These are phyloP conservation scores for Basipetospora chlamydospora DNA, from an alignment of 2,329 filamentous ascomycete genomes.

Conservation along the genomic window DNA sequence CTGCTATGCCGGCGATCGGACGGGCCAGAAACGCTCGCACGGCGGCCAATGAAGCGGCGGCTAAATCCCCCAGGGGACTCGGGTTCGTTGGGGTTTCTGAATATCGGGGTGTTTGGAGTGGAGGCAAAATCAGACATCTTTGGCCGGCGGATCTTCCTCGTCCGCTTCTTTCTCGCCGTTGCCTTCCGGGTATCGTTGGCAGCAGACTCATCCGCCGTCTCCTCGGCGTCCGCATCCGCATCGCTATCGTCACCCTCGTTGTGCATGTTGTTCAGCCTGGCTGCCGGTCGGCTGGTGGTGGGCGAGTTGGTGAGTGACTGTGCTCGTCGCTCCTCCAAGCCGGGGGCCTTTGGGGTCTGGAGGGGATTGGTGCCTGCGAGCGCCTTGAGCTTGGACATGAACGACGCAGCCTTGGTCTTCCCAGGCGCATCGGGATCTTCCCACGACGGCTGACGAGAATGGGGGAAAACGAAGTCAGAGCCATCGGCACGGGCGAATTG, in stretches of 20 bases:
- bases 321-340: slow-evolving; percentile 16
- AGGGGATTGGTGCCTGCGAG: slow-evolving; percentile 41
- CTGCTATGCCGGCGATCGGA: slow-evolving; percentile 35
- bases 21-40: slow-evolving; percentile 50
- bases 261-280: slow-evolving; percentile 28
- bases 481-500: slow-evolving; percentile 53
- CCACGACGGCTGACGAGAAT: slow-evolving; percentile 50
- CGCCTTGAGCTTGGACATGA: slow-evolving; percentile 69
- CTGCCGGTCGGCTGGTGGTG: slow-evolving; percentile 19
- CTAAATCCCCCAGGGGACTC: slow-evolving; percentile 22
- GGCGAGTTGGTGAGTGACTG: slow-evolving; percentile 34
- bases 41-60: slow-evolving; percentile 39
- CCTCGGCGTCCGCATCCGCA: slow-evolving; percentile 66
- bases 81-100: slow-evolving; percentile 17
- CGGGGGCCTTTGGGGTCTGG: slow-evolving; percentile 23
- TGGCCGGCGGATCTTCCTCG: slow-evolving; percentile 41
- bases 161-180: slow-evolving; percentile 41
- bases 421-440: slow-evolving; percentile 47
- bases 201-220: slow-evolving; percentile 66
- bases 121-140: slow-evolving; percentile 40
- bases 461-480: slow-evolving; percentile 31
- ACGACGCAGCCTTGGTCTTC: slow-evolving; percentile 46
- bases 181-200: slow-evolving; percentile 29
- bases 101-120: slow-evolving; percentile 48
- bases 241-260: slow-evolving; percentile 50